Evolutionary conservation across 2,329 filamentous ascomycete species (phyloP).

Genomic region (Dryadomyces quercus-mongolicae): DNA sequence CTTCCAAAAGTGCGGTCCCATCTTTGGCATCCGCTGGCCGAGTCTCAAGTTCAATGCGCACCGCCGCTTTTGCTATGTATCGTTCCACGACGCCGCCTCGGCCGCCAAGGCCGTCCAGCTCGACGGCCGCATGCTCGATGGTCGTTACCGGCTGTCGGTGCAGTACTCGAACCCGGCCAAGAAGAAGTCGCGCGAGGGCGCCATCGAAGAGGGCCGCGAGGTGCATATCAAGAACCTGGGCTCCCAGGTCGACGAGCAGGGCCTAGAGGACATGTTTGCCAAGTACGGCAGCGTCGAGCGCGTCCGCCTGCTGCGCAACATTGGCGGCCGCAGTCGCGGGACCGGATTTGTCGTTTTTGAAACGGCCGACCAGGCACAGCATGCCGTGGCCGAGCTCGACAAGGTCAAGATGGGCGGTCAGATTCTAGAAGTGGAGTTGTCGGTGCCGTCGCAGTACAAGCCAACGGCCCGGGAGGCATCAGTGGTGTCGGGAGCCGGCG

Average conservation of each 20-base stretch:
- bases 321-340: slow-evolving; percentile 59
- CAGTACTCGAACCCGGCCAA: slow-evolving; percentile 75
- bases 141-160: slow-evolving; percentile 55
- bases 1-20: slow-evolving; percentile 65
- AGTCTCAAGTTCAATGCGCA: slow-evolving; percentile 81
- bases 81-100: slow-evolving; percentile 61
- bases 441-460: slow-evolving; percentile 43
- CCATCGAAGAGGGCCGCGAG: slow-evolving; percentile 78
- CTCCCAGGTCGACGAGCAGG: slow-evolving; percentile 47
- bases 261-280: slow-evolving; percentile 58
- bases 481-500: slow-evolving; percentile 14
- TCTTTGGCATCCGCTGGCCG: slow-evolving; percentile 78
- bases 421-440: slow-evolving; percentile 53
- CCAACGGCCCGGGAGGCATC: slow-evolving; percentile 31
- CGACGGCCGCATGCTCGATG: slow-evolving; percentile 57
- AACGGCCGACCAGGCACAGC: slow-evolving; percentile 54
- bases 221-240: slow-evolving; percentile 65
- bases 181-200: slow-evolving; percentile 68
- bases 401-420: slow-evolving; percentile 57
- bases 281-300: slow-evolving; percentile 65
- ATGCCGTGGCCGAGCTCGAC: slow-evolving; percentile 56
- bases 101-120: slow-evolving; percentile 62
- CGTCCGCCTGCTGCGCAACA: slow-evolving; percentile 57
- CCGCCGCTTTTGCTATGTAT: slow-evolving; percentile 89
- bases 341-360: slow-evolving; percentile 71